phyloP scores from a whole-genome alignment of 1,284 basidiomycete genomes.

The Irpex sp. region DNA sequence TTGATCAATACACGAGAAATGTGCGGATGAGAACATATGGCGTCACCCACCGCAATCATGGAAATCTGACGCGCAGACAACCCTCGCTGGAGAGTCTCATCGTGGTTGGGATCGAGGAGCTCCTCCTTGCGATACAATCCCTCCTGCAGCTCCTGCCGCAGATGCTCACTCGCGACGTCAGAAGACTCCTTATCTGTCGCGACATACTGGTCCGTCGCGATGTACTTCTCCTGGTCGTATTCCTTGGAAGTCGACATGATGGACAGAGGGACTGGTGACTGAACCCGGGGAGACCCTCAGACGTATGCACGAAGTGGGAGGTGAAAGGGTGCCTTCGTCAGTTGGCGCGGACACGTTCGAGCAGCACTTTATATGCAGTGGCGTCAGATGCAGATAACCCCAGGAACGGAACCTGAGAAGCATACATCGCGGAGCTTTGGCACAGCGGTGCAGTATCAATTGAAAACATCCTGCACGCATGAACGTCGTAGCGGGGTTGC shows the following conservation, averaged over 20 bases:
- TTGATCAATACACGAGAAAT: neutral
- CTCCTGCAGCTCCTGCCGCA: conserved; percentile 3
- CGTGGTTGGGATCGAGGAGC: conserved; percentile 37
- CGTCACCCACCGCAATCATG: conserved; percentile 57
- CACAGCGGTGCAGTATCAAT: neutral
- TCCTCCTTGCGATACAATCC: conserved; percentile 30
- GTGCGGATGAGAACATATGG: neutral
- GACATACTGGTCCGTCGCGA: neutral
- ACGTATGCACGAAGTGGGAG: neutral
- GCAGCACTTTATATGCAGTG: neutral
- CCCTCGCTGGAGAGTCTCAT: conserved; percentile 52
- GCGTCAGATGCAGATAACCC: neutral
- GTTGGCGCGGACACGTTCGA: neutral
- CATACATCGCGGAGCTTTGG: neutral
- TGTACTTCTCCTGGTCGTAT: neutral
- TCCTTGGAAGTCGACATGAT: neutral
- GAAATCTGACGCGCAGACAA: conserved; percentile 68
- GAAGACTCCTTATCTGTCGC: neutral
- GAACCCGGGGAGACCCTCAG: neutral
- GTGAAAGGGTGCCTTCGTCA: neutral
- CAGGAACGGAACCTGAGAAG: neutral
- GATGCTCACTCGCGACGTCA: neutral
- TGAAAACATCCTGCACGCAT: neutral
- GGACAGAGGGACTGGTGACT: neutral
- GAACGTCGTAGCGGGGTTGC: neutral